Conservation (phyloP, 495 filamentous ascomycete species). For the Neurospora tetraspora region DNA sequence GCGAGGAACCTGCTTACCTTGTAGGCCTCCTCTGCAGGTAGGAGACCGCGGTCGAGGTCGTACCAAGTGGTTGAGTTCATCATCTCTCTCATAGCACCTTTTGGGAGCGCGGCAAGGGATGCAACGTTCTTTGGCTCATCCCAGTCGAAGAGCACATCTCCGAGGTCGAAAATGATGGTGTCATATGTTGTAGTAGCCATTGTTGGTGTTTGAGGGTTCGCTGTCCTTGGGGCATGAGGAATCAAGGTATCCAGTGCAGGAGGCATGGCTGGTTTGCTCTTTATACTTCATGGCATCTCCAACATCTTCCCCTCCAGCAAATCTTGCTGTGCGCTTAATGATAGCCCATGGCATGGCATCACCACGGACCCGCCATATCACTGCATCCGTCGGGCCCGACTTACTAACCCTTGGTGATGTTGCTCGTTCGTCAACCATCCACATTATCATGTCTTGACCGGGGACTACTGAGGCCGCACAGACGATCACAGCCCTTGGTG, state of each 20-base stretch:
- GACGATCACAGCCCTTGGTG: background rate
- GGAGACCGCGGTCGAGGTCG: background rate
- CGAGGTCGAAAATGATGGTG: slow-evolving; percentile 5
- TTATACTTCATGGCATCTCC: background rate
- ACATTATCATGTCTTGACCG: background rate
- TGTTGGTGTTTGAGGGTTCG: background rate
- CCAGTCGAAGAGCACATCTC: slow-evolving; percentile 7
- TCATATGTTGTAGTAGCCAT: background rate
- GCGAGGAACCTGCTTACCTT: background rate
- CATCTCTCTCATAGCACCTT: background rate
- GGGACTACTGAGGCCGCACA: background rate
- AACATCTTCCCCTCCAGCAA: background rate
- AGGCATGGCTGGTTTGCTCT: background rate
- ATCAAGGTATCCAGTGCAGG: background rate
- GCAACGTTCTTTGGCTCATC: slow-evolving; percentile 1
- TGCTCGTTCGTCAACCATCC: background rate
- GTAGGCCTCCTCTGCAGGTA: background rate
- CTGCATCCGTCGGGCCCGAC: background rate
- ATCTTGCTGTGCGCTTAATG: background rate
- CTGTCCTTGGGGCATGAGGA: background rate
- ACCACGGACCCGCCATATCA: background rate
- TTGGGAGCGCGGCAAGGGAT: background rate
- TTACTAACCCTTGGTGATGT: background rate
- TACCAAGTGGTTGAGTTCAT: background rate
- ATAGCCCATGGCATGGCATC: background rate